Evolutionary conservation across 108 stramenopile species (phyloP), one percentile per base, ranked within the genome.

Genomic region (Fistulifera solaris): DNA sequence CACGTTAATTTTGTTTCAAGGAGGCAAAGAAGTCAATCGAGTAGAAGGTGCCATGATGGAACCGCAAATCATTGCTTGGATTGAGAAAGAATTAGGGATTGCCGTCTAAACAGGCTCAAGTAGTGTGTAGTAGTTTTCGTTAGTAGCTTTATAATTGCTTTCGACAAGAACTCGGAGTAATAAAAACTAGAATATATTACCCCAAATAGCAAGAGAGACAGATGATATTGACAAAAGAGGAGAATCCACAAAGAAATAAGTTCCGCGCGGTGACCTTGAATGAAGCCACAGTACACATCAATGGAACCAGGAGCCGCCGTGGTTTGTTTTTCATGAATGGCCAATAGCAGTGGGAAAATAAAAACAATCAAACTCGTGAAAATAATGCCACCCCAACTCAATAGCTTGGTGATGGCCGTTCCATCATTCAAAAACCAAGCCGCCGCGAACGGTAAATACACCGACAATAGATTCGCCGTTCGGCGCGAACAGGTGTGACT

Each of bases 31-130:
- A 38, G 50, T 75, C 15, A 67, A 72, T 11, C 71, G 87, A 45
- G 50, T 88, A n/a, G 85, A 90, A 60, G 93, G 93, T 27, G 83
- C 89, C n/a, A 42, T 83, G 65, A 71, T 58, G 51, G 81, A 78
- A 57, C 75, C 83, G 40, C 62, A 72, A 38, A 51, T 94, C 10
- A 13, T 85, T 15, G 68, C 73, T 11, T 73, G 89, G 54, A 76
- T 66, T 17, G 44, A 19, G 19, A 21, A 45, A 11, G 44, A 45
- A 45, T 11, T 35, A 8, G 6, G 8, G 8, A 35, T 6, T 35
- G 31, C 8, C n/a, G n/a, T n/a, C n/a, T n/a, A n/a, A n/a, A n/a
- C n/a, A n/a, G n/a, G n/a, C n/a, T n/a, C n/a, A 35, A 8, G 31
- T 6, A 35, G 31, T 35, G 31, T 35, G 31, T 35, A 35, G 31